Evolutionary conservation across 345 rosid species (phyloP), one percentile per base, ranked within the genome.

Genomic region (Passiflora organensis): DNA sequence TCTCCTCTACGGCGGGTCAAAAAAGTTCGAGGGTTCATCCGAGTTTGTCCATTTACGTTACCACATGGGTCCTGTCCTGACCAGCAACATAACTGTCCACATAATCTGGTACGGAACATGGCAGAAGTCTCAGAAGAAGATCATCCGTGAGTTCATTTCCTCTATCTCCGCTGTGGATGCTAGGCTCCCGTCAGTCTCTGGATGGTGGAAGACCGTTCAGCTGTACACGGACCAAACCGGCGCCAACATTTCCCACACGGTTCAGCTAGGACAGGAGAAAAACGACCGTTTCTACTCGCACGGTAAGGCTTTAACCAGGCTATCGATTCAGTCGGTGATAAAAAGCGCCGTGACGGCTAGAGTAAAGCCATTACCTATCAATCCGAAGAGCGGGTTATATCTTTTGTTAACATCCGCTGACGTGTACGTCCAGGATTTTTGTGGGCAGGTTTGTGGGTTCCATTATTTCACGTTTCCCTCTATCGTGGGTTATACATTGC

Each of bases 381-480:
- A 83, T 52, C 85, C 93, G 5, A 82, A 70, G 58, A 64, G 82
- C 42, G 98, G 98, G 41, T 36, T 91, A 4, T 91, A 85, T 67
- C 93, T 91, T 2, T 56, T 91, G 64, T 77, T 91, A 52, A 91
- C 98, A 1, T 58, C 96, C 22, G 80, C 66, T n/a, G 98, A 91
- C 59, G 98, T 91, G 66, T 76, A 83, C 81, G 98, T 91, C 6
- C 88, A 91, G 71, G 98, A 91, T 76, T 91, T 86, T 56, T 91
- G 98, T 61, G 86, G 94, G 1, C 82, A 83, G 67, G 96, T 88
- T 0, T 91, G 98, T 22, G 98, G 98, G 61, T 91, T 91, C 72
- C 98, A 91, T 69, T 91, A 87, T 46, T 91, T 91, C 68, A 91
- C 98, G 1, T 91, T 88, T 74, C 98, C 98, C 24, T 85, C 96